A percentile compares a stretch with the other conserved stretches of the same genome.
Evolutionary conservation across 2,329 filamentous ascomycete genomes (phyloP).

Genomic region (Alternaria dauci): DNA sequence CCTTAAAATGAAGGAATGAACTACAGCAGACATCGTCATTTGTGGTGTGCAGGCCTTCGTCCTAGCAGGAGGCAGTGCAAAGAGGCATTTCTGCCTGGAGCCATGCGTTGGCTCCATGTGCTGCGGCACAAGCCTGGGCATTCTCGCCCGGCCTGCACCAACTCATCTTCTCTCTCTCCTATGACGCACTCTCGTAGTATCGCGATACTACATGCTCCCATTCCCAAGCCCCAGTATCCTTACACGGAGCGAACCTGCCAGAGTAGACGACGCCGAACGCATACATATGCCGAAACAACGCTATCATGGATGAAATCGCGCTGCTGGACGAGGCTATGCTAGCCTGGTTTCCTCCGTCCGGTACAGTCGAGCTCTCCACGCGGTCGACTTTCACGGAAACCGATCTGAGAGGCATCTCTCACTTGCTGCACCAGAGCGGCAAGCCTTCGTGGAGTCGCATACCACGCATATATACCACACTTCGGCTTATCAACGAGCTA

Average conservation of each 20-base stretch:
- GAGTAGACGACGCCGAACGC: background rate
- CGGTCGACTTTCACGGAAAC: background rate
- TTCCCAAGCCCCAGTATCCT: background rate
- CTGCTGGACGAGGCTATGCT: background rate
- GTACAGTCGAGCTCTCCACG: background rate
- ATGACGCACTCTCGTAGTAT: background rate
- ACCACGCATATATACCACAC: background rate
- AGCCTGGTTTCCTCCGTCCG: background rate
- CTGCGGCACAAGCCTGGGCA: background rate
- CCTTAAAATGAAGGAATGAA: background rate
- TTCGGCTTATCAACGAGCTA: background rate
- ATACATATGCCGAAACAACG: background rate
- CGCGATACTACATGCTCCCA: background rate
- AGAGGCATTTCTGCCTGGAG: background rate
- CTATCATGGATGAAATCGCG: background rate
- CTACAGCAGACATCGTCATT: background rate
- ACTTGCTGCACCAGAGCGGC: background rate
- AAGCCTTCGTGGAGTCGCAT: background rate
- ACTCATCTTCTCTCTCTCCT: background rate
- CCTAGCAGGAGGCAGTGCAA: background rate
- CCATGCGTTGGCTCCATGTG: background rate
- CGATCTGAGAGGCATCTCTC: background rate
- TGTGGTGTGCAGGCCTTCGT: background rate
- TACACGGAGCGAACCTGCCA: background rate
- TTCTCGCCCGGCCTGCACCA: background rate